Evolutionary conservation across 768 basidiomycete genomes (phyloP).

Genomic region (Tremella yokohamensis): DNA sequence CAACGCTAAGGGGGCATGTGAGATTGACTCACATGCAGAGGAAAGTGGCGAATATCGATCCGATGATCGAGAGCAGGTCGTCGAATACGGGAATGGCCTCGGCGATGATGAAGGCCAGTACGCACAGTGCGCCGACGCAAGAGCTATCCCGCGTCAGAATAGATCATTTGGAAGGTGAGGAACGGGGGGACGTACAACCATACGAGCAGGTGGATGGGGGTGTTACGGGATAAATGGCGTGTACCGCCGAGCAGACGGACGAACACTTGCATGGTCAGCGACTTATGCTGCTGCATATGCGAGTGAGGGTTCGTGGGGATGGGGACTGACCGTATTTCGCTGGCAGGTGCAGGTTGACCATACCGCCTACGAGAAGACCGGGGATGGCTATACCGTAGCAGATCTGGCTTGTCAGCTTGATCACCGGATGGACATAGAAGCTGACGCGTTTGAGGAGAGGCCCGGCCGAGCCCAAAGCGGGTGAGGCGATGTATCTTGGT

Average conservation of each 20-base stretch:
- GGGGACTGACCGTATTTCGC: no score
- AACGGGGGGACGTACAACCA: slow-evolving; percentile 31
- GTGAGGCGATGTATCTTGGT: slow-evolving; percentile 40
- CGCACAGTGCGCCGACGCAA: slow-evolving; percentile 30
- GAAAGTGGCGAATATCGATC: slow-evolving; percentile 38
- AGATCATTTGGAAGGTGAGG: background rate
- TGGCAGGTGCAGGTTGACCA: slow-evolving; percentile 31
- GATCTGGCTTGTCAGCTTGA: slow-evolving; percentile 20
- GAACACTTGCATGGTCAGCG: slow-evolving; percentile 19
- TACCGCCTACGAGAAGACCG: slow-evolving; percentile 27
- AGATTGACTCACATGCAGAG: slow-evolving; percentile 29
- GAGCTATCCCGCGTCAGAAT: slow-evolving; percentile 18
- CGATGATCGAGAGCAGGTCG: slow-evolving; percentile 37
- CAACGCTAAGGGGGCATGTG: background rate
- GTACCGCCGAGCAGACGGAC: slow-evolving; percentile 37
- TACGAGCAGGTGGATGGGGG: slow-evolving; percentile 27
- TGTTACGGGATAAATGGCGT: slow-evolving; percentile 29
- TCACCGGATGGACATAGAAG: no score
- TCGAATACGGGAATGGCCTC: slow-evolving; percentile 45
- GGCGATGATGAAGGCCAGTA: slow-evolving; percentile 37
- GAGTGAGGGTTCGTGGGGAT: no score
- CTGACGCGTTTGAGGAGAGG: slow-evolving; percentile 24
- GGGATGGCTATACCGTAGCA: slow-evolving; percentile 32
- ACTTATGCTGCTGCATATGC: background rate
- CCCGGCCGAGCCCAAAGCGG: slow-evolving; percentile 48